A percentile compares a stretch with the other conserved stretches of the same genome.
phyloP scores from a whole-genome alignment of 1,284 basidiomycete genomes.

The Hemileccinum hortonii region DNA sequence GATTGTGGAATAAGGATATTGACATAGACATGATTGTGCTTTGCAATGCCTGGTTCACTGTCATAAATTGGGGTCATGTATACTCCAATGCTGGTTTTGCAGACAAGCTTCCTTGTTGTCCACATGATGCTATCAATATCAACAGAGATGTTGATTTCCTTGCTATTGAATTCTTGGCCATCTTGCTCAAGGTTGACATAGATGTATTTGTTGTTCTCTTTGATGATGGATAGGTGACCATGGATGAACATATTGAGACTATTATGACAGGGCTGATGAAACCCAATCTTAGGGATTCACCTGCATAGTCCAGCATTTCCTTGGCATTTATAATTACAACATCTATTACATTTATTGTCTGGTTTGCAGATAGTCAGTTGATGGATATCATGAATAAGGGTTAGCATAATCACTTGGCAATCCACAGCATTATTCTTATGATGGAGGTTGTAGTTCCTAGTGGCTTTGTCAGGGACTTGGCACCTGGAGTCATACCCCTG shows the following conservation, averaged over 20 bases:
- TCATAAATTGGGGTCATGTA: conserved; percentile 6
- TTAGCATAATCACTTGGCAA: too few species aligned
- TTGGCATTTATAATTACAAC: background rate
- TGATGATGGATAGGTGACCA: background rate
- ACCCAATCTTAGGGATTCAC: background rate
- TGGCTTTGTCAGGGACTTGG: too few species aligned
- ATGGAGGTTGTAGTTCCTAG: too few species aligned
- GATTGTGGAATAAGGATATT: conserved; percentile 15
- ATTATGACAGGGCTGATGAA: background rate
- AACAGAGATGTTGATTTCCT: conserved; percentile 4
- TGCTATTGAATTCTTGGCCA: too few species aligned
- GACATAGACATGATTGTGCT: conserved; percentile 14
- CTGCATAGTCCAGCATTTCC: conserved; percentile 11
- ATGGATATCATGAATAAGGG: too few species aligned
- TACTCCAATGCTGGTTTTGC: conserved; percentile 3
- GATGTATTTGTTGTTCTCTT: background rate
- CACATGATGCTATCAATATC: conserved; percentile 22
- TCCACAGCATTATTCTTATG: too few species aligned
- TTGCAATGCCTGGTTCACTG: background rate
- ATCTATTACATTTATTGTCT: too few species aligned
- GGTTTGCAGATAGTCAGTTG: too few species aligned
- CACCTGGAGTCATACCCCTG: too few species aligned
- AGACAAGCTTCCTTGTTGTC: conserved; percentile 2
- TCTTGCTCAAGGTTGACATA: conserved; percentile 10
- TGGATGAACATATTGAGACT: too few species aligned